Conservation (phyloP, 176 grass and related monocot species). For the Cymbopogon citratus region DNA sequence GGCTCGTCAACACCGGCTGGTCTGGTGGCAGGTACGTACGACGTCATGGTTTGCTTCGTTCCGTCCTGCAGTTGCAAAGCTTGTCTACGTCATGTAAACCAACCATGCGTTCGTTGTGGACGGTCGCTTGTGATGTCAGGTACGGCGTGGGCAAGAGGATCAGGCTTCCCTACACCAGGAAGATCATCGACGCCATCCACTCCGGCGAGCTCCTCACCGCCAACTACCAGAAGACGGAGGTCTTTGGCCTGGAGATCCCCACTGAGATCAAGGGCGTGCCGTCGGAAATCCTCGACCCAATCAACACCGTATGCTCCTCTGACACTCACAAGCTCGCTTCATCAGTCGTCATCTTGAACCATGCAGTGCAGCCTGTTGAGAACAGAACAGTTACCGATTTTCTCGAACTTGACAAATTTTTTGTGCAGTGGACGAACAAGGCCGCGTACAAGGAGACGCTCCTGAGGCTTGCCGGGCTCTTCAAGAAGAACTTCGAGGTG, state of each 20-base stretch:
- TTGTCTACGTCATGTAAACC: too few species aligned
- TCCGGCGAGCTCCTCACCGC: conserved; percentile 76
- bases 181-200: conserved; percentile 98
- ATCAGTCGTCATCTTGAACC: neutral
- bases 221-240: conserved; percentile 77
- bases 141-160: conserved; percentile 97
- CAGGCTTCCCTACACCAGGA: conserved; percentile 77
- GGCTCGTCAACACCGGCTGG: too few species aligned
- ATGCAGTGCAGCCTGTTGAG: neutral
- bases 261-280: conserved; percentile 69
- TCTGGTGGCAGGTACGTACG: too few species aligned
- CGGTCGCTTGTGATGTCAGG: too few species aligned
- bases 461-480: conserved; percentile 80
- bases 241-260: conserved; percentile 95
- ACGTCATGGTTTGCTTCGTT: too few species aligned
- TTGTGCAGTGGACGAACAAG: conserved; percentile 73
- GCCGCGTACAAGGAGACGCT: conserved; percentile 73
- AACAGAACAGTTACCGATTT: neutral
- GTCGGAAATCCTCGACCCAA: conserved; percentile 87
- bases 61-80: too few species aligned
- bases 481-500: conserved; percentile 99
- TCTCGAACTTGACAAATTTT: neutral
- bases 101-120: too few species aligned
- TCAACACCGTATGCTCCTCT: conserved; percentile 73
- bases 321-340: neutral